A percentile compares a stretch with the other conserved stretches of the same genome.
Conservation (phyloP, 768 basidiomycete genomes). For the Tulasnella sp. region DNA sequence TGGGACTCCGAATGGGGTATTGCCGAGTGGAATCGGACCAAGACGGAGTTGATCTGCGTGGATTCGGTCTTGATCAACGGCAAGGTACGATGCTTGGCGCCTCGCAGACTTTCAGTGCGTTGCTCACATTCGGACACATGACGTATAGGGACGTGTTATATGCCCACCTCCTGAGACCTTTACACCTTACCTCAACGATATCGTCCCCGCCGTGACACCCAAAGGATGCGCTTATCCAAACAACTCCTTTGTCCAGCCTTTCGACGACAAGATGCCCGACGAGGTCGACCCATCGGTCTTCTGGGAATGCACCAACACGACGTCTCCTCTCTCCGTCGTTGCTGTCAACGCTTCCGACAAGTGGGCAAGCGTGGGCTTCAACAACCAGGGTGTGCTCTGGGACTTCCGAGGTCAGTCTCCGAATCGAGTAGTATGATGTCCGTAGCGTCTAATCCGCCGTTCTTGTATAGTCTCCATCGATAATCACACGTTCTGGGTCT, state of each 20-base stretch:
- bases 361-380: neutral
- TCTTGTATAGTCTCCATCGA: neutral
- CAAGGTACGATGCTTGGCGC: neutral
- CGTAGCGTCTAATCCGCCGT: neutral
- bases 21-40: neutral
- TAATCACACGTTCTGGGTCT: slow-evolving; percentile 3
- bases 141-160: neutral
- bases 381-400: neutral
- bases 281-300: neutral
- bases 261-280: neutral
- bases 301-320: slow-evolving; percentile 1
- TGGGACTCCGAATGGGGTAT: neutral
- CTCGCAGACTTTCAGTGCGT: neutral
- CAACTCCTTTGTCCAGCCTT: neutral
- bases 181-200: neutral
- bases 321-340: neutral
- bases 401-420: neutral
- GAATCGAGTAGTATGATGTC: neutral
- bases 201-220: neutral
- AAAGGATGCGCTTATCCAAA: slow-evolving; percentile 5
- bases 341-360: neutral
- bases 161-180: neutral
- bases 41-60: slow-evolving; percentile 5
- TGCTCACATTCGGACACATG: neutral
- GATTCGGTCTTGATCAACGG: slow-evolving; percentile 6